Conservation (phyloP, 2,329 filamentous ascomycete species). For the Dactylellina haptotyla region DNA sequence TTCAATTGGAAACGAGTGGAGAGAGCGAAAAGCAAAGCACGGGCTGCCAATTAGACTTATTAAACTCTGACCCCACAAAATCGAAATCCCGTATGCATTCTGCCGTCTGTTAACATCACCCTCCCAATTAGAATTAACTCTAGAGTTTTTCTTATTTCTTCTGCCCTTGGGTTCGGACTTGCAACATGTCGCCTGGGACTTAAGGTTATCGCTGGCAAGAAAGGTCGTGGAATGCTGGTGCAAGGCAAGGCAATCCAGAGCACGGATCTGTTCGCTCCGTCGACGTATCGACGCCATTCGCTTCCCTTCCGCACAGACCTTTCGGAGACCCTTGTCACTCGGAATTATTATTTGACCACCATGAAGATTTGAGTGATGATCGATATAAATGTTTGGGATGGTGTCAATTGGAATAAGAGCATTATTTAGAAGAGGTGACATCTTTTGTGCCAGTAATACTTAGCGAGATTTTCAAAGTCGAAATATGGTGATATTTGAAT, state of each 20-base stretch:
- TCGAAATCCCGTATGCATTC: background rate
- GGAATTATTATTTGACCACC: slow-evolving; percentile 54
- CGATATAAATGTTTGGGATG: slow-evolving; percentile 8
- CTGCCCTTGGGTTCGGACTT: background rate
- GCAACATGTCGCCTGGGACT: slow-evolving; percentile 1
- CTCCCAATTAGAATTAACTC: background rate
- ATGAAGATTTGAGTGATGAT: slow-evolving; percentile 18
- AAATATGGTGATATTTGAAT: too few species aligned
- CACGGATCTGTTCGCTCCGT: slow-evolving; percentile 47
- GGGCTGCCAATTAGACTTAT: background rate
- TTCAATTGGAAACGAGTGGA: background rate
- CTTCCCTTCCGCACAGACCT: slow-evolving; percentile 48
- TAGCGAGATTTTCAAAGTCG: too few species aligned
- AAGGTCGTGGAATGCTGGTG: background rate
- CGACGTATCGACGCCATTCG: slow-evolving; percentile 29
- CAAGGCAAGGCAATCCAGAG: background rate
- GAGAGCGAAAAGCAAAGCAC: background rate
- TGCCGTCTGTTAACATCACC: background rate
- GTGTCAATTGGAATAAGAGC: slow-evolving; percentile 1
- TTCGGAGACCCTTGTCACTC: slow-evolving; percentile 47
- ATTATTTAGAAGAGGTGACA: too few species aligned
- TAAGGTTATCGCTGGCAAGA: slow-evolving; percentile 1
- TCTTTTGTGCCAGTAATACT: too few species aligned
- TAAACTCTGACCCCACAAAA: slow-evolving; percentile 1
- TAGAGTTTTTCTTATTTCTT: background rate